Percentiles rank a stretch among this genome's conserved stretches.
These are phyloP conservation scores for Puccinia polysora DNA, from an alignment of 1,284 basidiomycete species.

Conservation along the genomic window DNA sequence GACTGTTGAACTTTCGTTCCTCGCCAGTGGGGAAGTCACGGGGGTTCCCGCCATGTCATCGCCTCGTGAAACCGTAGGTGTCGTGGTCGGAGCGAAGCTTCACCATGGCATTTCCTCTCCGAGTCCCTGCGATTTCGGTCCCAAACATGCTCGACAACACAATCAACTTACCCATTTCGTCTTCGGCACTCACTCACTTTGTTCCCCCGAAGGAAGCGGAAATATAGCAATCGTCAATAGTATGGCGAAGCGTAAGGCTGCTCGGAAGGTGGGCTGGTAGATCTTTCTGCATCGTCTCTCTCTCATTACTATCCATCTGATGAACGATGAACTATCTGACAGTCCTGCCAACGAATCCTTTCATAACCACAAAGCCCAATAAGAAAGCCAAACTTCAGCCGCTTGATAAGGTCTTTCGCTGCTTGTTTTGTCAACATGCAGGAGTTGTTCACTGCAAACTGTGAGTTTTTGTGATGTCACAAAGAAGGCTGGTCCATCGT, in stretches of 20 bases:
- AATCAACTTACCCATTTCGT: too few species aligned
- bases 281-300: too few species aligned
- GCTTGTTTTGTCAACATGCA: conserved; percentile 41
- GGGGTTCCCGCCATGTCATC: too few species aligned
- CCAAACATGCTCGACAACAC: too few species aligned
- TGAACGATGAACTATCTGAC: not conserved
- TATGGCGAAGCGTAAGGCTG: conserved; percentile 43
- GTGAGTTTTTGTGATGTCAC: conserved; percentile 6
- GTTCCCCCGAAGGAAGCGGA: not conserved
- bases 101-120: too few species aligned
- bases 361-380: conserved; percentile 4
- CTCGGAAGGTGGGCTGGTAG: conserved; percentile 40
- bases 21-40: too few species aligned
- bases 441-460: conserved; percentile 42
- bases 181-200: not conserved
- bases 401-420: conserved; percentile 40
- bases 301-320: not conserved
- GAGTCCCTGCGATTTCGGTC: too few species aligned
- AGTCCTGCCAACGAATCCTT: not conserved
- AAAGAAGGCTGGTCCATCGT: not conserved
- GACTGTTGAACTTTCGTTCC: too few species aligned
- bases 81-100: too few species aligned
- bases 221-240: not conserved
- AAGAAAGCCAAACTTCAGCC: conserved; percentile 39
- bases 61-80: too few species aligned